Conservation (phyloP, 495 filamentous ascomycete genomes). For the Penicillium roqueforti region DNA sequence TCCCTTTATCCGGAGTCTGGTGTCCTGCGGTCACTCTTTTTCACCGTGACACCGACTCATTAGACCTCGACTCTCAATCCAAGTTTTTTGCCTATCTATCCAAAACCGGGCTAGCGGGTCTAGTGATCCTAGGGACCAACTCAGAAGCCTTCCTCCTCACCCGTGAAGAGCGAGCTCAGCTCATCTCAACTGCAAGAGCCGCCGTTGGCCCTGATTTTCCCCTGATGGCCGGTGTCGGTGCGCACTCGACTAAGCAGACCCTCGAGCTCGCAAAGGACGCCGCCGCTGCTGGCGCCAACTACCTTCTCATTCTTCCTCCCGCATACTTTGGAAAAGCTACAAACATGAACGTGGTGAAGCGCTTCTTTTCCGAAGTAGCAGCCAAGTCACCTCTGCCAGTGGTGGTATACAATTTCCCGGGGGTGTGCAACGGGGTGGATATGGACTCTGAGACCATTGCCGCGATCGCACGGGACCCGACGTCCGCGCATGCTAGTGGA, state of each 20-base stretch:
- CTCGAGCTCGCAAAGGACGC: slow-evolving; percentile 56
- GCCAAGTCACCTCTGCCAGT: slow-evolving; percentile 48
- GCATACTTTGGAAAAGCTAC: slow-evolving; percentile 62
- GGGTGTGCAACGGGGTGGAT: slow-evolving; percentile 66
- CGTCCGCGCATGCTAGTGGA: slow-evolving; percentile 41
- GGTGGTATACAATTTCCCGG: slow-evolving; percentile 68
- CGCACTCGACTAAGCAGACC: slow-evolving; percentile 60
- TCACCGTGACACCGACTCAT: slow-evolving; percentile 45
- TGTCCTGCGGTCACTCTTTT: slow-evolving; percentile 48
- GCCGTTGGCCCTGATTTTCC: slow-evolving; percentile 48
- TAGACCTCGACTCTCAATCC: slow-evolving; percentile 45
- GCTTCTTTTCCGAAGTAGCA: slow-evolving; percentile 57
- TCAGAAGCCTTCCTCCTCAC: slow-evolving; percentile 62
- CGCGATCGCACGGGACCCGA: slow-evolving; percentile 41
- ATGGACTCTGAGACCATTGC: slow-evolving; percentile 59
- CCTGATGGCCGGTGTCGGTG: slow-evolving; percentile 59
- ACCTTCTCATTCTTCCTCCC: slow-evolving; percentile 55
- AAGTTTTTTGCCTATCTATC: slow-evolving; percentile 55
- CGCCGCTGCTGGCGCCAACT: slow-evolving; percentile 52
- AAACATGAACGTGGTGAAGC: slow-evolving; percentile 50
- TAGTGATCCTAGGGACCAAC: slow-evolving; percentile 61
- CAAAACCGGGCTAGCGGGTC: slow-evolving; percentile 49
- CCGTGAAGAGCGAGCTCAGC: slow-evolving; percentile 50
- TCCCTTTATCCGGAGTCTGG: slow-evolving; percentile 30
- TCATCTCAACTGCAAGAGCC: slow-evolving; percentile 50